Conservation (phyloP, 345 rosid species). For the Camelina neglecta region DNA sequence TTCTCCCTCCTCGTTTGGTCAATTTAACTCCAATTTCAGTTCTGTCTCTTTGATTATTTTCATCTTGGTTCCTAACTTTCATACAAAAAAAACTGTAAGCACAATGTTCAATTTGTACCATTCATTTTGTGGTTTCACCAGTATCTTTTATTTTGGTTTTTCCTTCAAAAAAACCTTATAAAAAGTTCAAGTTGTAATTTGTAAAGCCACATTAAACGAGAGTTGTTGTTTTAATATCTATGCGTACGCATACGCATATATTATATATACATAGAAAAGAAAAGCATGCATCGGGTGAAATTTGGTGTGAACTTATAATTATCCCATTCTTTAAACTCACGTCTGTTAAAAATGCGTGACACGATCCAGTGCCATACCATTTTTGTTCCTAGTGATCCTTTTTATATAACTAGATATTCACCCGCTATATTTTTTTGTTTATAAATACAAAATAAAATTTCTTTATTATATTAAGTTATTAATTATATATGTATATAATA, state of each 20-base stretch:
- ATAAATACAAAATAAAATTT: too few relatives aligned
- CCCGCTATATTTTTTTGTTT: too few relatives aligned
- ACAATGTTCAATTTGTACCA: neutral
- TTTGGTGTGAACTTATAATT: slow-evolving; percentile 38
- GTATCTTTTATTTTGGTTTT: too few relatives aligned
- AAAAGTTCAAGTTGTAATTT: neutral
- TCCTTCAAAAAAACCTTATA: neutral
- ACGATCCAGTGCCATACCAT: slow-evolving; percentile 34
- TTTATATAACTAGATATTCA: too few relatives aligned
- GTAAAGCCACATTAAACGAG: too few relatives aligned
- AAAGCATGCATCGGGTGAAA: slow-evolving; percentile 24
- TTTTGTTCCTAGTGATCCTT: neutral
- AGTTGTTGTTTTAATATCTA: too few relatives aligned
- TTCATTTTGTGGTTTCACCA: neutral
- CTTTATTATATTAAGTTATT: too few relatives aligned
- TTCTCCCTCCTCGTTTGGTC: slow-evolving; percentile 21
- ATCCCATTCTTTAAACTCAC: slow-evolving; percentile 32
- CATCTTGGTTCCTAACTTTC: neutral
- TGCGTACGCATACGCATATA: neutral
- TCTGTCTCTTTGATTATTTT: slow-evolving; percentile 17
- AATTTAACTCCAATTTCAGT: slow-evolving; percentile 23
- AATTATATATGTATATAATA: too few relatives aligned
- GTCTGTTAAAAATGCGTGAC: slow-evolving; percentile 43
- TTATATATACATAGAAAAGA: neutral
- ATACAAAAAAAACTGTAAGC: neutral